Conservation (phyloP, 441 rosid species). For the Arabidopsis hybrid region DNA sequence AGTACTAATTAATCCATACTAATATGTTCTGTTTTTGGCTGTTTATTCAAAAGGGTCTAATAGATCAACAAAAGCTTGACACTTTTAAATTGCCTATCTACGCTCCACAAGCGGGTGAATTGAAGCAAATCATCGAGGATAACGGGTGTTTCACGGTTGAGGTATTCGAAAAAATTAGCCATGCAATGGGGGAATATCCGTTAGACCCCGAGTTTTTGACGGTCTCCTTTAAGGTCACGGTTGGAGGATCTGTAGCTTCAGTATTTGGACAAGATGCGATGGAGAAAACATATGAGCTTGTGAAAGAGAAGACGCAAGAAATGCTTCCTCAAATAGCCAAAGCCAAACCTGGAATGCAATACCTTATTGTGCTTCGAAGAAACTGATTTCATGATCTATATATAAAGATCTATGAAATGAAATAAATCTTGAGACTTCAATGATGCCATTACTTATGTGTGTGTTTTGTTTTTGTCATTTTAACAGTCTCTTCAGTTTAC, state of each 20-base stretch:
- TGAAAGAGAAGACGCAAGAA: constrained; percentile 13
- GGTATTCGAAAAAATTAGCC: constrained; percentile 16
- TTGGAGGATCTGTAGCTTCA: constrained; percentile 30
- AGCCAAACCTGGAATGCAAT: constrained; percentile 21
- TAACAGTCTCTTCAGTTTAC: no score
- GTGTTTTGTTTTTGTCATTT: background rate
- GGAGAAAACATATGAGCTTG: constrained; percentile 30
- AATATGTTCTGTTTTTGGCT: background rate
- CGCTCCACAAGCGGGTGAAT: background rate
- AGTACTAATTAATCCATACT: background rate
- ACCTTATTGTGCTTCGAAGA: constrained; percentile 24
- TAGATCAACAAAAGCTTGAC: constrained; percentile 36
- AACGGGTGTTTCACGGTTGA: constrained; percentile 39
- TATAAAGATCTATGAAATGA: background rate
- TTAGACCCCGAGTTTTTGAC: constrained; percentile 17
- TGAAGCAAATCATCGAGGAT: constrained; percentile 24
- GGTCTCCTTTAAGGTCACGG: background rate
- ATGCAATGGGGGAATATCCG: background rate
- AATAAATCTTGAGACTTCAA: background rate
- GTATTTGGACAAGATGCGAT: background rate
- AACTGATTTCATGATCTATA: background rate
- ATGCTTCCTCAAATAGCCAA: constrained; percentile 25
- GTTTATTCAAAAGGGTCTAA: constrained; percentile 38
- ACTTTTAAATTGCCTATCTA: constrained; percentile 39
- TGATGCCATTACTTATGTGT: background rate